phyloP scores from a whole-genome alignment of 1,284 basidiomycete genomes.

The Inonotus hispidus region DNA sequence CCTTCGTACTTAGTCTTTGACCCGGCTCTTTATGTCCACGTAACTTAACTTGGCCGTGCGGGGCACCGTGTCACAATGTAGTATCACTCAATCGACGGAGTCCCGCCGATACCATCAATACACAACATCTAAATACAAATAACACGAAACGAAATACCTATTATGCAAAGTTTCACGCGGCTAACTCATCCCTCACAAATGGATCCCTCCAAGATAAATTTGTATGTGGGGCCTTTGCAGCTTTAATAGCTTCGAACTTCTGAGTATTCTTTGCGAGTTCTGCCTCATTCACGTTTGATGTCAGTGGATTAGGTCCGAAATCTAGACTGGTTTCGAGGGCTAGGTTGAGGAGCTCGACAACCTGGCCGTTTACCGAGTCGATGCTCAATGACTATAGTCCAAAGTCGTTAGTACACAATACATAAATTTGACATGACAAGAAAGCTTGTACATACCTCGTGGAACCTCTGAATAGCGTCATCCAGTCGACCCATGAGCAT shows the following conservation, averaged over 20 bases:
- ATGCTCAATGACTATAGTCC: slow-evolving; percentile 67
- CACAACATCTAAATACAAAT: not conserved
- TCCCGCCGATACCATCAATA: too few species aligned
- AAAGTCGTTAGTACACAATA: not conserved
- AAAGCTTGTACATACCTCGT: slow-evolving; percentile 78
- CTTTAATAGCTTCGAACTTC: not conserved
- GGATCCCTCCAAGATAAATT: slow-evolving; percentile 2
- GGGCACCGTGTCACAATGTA: too few species aligned
- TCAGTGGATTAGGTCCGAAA: not conserved
- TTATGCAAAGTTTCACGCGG: too few species aligned
- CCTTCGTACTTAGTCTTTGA: too few species aligned
- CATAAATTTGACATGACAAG: too few species aligned
- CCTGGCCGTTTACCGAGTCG: slow-evolving; percentile 80
- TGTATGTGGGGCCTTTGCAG: not conserved
- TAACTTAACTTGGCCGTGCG: too few species aligned
- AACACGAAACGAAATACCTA: too few species aligned
- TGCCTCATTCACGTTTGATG: not conserved
- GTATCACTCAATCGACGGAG: too few species aligned
- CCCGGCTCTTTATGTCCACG: too few species aligned
- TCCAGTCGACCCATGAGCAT: slow-evolving; percentile 72
- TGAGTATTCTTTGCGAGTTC: not conserved
- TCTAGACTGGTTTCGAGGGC: slow-evolving; percentile 53
- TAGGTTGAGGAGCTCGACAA: slow-evolving; percentile 81
- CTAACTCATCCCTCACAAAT: not conserved
- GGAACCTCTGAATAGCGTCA: slow-evolving; percentile 80